A percentile compares a stretch with the other conserved stretches of the same genome.
phyloP scores from a whole-genome alignment of 441 rosid genomes.

The Raphanus hybrid region DNA sequence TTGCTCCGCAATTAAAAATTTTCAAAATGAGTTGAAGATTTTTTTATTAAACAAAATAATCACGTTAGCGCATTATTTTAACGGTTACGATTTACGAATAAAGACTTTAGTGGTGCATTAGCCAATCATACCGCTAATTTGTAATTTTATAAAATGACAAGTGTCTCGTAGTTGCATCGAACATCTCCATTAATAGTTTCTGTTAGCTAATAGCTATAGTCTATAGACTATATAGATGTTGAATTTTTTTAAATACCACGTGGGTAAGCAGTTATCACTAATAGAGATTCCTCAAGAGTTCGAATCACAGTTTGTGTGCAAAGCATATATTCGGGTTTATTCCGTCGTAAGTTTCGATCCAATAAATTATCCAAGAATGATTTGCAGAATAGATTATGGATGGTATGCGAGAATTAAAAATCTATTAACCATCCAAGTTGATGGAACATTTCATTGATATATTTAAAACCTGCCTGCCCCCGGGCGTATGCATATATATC shows the following conservation, averaged over 20 bases:
- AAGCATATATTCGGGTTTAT: neutral
- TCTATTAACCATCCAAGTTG: neutral
- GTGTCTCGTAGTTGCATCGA: constrained; percentile 1
- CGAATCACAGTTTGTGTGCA: neutral
- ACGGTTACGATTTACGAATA: neutral
- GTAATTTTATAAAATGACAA: constrained; percentile 1
- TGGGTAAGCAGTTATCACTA: constrained; percentile 2
- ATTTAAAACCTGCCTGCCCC: neutral
- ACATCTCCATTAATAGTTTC: neutral
- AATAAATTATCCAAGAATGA: constrained; percentile 1
- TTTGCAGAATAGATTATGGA: neutral
- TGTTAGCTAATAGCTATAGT: neutral
- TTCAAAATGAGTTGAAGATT: too few species aligned
- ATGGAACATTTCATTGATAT: neutral
- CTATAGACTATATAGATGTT: neutral
- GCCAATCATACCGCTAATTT: neutral
- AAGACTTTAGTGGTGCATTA: neutral
- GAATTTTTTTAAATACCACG: neutral
- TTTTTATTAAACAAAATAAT: neutral
- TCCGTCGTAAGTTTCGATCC: neutral
- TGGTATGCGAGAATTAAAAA: neutral
- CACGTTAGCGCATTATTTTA: neutral
- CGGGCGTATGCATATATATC: neutral
- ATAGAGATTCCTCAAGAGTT: neutral
- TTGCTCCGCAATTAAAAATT: neutral